These are phyloP conservation scores for Malassezia restricta DNA, from an alignment of 1,284 basidiomycete genomes.

Conservation along the genomic window DNA sequence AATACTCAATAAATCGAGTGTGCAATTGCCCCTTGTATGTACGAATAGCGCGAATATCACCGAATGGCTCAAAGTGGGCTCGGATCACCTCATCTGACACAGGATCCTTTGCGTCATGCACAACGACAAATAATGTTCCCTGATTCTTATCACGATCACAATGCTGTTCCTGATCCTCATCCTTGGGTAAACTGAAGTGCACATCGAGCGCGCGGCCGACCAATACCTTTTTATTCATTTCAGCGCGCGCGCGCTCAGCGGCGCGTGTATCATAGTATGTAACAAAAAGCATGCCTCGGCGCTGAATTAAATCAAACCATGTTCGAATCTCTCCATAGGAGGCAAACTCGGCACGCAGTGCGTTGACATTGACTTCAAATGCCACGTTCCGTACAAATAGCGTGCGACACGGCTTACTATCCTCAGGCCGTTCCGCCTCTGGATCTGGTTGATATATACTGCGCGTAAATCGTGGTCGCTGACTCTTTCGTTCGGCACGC, in stretches of 20 bases:
- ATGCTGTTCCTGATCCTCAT: slow-evolving; percentile 60
- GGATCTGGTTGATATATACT: slow-evolving; percentile 16
- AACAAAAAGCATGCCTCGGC: slow-evolving; percentile 91
- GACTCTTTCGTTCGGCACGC: not conserved
- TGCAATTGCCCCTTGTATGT: slow-evolving; percentile 27
- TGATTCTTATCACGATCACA: slow-evolving; percentile 79
- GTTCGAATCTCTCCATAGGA: slow-evolving; percentile 88
- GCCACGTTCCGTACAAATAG: slow-evolving; percentile 79
- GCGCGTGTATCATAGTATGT: slow-evolving; percentile 86
- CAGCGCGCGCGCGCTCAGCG: slow-evolving; percentile 75
- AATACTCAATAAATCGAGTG: slow-evolving; percentile 24
- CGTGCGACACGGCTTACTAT: slow-evolving; percentile 83
- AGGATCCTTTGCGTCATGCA: slow-evolving; percentile 58
- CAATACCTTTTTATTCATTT: slow-evolving; percentile 48
- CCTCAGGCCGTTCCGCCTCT: slow-evolving; percentile 60
- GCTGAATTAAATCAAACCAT: slow-evolving; percentile 85
- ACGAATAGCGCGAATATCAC: slow-evolving; percentile 70
- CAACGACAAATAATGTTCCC: slow-evolving; percentile 67
- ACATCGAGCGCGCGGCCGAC: slow-evolving; percentile 68
- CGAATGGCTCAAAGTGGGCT: slow-evolving; percentile 69
- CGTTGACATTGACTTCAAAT: slow-evolving; percentile 6
- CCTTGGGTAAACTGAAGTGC: slow-evolving; percentile 85
- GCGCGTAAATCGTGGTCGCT: slow-evolving; percentile 12
- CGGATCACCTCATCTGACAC: slow-evolving; percentile 73
- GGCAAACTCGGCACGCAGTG: slow-evolving; percentile 64